Evolutionary conservation across 306 rosid genomes (phyloP), one percentile per base, ranked within the genome.

Genomic region (Inga oerstediana): DNA sequence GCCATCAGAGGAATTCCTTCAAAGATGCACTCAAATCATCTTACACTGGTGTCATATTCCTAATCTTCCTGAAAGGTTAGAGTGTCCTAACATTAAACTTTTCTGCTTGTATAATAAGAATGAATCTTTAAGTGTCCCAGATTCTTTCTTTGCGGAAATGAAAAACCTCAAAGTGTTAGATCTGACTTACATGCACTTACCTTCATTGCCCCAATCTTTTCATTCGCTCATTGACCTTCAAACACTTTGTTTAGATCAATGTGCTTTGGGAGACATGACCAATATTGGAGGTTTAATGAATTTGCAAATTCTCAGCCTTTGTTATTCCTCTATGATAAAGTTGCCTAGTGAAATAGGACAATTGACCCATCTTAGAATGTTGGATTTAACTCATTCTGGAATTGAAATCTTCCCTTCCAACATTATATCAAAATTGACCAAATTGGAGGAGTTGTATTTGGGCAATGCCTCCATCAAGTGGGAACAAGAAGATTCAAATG

Each of bases 401-500:
- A 17, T 85, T 74, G 45, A 73, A 66, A 5, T 58, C 52, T 56
- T 83, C 32, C 82, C 78, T 9, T 14, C 65, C 10, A 71, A 45
- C 10, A 20, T 85, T 52, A 58, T 85, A 19, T 74, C 83, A 20
- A 24, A 64, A 20, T 78, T 82, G 69, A 35, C 10, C 44, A 27
- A 6, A n/a, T 51, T 84, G 64, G 87, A 84, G 22, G 84, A 79
- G 37, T 12, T 84, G 19, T 3, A 34, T 14, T 7, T 79, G 35
- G 15, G 45, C 1, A 9, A 20, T 13, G 44, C 19, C 13, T 78
- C 44, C n/a, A 17, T 65, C 45, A n/a, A 43, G 6, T 81, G 85
- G 88, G 61, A 72, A 2, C 37, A 3, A 19, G 67, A 54, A 45
- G 51, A 49, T 64, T 14, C 7, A 44, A 3, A 1, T 5, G 59